Evolutionary conservation across 1,284 basidiomycete species (phyloP).

Genomic region (Cerrena zonata): DNA sequence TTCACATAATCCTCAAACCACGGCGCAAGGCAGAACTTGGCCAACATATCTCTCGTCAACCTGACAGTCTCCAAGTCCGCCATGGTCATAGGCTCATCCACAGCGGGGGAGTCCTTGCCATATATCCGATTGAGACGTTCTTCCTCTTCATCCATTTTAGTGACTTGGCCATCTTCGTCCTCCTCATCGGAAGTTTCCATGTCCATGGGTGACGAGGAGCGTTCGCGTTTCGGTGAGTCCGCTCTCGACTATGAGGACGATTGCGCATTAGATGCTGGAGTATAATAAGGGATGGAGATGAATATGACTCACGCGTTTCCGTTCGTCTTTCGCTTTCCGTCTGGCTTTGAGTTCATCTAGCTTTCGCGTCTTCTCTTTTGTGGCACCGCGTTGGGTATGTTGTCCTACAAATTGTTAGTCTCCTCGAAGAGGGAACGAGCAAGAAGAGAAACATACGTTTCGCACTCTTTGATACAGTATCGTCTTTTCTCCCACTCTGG

Average conservation of each 20-base stretch:
- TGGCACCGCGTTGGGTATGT: conserved; percentile 72
- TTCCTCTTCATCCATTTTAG: conserved; percentile 61
- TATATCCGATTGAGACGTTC: conserved; percentile 54
- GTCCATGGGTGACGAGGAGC: conserved; percentile 69
- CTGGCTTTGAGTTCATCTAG: conserved; percentile 80
- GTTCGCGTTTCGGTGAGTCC: conserved; percentile 58
- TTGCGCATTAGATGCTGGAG: not conserved
- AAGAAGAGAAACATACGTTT: conserved; percentile 49
- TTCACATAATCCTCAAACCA: conserved; percentile 76
- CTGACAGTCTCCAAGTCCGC: conserved; percentile 54
- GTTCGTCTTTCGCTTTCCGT: conserved; percentile 75
- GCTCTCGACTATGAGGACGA: conserved; percentile 31
- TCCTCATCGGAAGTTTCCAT: conserved; percentile 74
- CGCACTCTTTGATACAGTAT: conserved; percentile 61
- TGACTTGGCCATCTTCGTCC: conserved; percentile 71
- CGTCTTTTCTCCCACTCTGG: conserved; percentile 47
- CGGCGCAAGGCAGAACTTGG: conserved; percentile 60
- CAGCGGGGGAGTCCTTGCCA: conserved; percentile 37
- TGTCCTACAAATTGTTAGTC: conserved; percentile 51
- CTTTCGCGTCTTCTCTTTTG: conserved; percentile 77
- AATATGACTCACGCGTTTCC: conserved; percentile 49
- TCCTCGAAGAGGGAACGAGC: conserved; percentile 14
- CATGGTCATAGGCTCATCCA: conserved; percentile 49
- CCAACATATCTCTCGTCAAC: conserved; percentile 59
- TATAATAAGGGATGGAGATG: not conserved